A percentile compares a stretch with the other conserved stretches of the same genome.
Evolutionary conservation across 371 early-diverging fungal genomes (phyloP).

Genomic region (Apophysomyces sp.): DNA sequence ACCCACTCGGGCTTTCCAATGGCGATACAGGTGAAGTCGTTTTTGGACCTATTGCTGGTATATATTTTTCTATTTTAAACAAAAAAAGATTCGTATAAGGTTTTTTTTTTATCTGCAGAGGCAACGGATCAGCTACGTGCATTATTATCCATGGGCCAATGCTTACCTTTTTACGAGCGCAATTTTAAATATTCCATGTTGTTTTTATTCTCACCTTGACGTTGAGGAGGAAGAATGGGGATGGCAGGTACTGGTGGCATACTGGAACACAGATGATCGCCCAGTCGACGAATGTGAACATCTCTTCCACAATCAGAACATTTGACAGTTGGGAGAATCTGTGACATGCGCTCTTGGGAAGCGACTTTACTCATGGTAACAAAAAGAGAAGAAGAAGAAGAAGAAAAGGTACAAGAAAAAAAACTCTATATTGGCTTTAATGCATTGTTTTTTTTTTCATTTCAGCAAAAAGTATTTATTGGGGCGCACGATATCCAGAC

Average conservation of each 20-base stretch:
- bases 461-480: background rate
- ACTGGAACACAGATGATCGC: conserved; percentile 18
- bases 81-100: background rate
- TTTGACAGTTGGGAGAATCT: conserved; percentile 20
- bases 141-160: background rate
- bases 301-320: conserved; percentile 22
- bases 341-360: conserved; percentile 12
- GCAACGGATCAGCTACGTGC: background rate
- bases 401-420: background rate
- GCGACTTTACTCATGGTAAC: background rate
- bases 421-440: background rate
- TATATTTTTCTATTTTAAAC: background rate
- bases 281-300: conserved; percentile 16
- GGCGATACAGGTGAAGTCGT: background rate
- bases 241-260: conserved; percentile 12
- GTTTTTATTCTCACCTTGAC: conserved; percentile 22
- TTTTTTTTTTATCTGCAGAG: background rate
- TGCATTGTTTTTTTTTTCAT: conserved; percentile 1
- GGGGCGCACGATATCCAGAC: background rate
- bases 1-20: background rate
- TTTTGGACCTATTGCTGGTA: background rate
- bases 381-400: background rate
- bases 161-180: background rate
- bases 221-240: conserved; percentile 6
- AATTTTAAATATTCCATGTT: background rate